Conservation (phyloP, 371 early-diverging fungal genomes). For the Apophysomyces sp. region DNA sequence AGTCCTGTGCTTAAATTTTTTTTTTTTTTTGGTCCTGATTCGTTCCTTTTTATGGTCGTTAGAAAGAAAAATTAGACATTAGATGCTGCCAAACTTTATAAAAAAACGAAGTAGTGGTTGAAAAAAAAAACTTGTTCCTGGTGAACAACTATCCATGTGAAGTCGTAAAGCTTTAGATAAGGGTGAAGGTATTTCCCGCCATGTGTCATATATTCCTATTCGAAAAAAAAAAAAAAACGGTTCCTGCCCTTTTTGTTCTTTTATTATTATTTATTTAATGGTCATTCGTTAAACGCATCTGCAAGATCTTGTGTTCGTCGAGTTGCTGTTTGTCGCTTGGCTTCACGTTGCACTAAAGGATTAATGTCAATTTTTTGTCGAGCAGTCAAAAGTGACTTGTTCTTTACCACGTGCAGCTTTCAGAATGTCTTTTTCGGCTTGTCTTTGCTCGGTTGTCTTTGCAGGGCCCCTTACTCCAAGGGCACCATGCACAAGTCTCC, state of each 20-base stretch:
- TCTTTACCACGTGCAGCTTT: conserved; percentile 28
- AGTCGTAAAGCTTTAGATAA: too few relatives aligned
- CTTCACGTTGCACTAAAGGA: conserved; percentile 20
- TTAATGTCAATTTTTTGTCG: neutral
- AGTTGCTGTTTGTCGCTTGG: conserved; percentile 7
- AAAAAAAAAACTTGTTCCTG: too few relatives aligned
- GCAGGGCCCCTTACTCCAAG: conserved; percentile 40
- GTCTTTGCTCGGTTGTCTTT: conserved; percentile 42
- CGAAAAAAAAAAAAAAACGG: neutral
- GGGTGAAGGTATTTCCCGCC: too few relatives aligned
- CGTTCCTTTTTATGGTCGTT: neutral
- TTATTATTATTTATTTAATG: neutral
- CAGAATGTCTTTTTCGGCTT: conserved; percentile 26
- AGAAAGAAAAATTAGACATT: neutral
- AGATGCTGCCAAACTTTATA: neutral
- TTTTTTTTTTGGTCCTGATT: too few relatives aligned
- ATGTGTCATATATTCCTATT: neutral
- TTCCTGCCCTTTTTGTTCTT: neutral
- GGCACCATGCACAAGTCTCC: conserved; percentile 51
- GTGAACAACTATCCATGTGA: too few relatives aligned
- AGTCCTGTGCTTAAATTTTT: neutral
- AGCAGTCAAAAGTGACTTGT: too few relatives aligned
- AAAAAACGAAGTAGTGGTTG: too few relatives aligned
- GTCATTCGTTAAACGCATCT: conserved; percentile 28
- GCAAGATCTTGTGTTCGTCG: conserved; percentile 20